Percentiles rank a stretch among this genome's conserved stretches.
Conservation (phyloP, 2,329 filamentous ascomycete species). For the Apiospora kogelbergensis region DNA sequence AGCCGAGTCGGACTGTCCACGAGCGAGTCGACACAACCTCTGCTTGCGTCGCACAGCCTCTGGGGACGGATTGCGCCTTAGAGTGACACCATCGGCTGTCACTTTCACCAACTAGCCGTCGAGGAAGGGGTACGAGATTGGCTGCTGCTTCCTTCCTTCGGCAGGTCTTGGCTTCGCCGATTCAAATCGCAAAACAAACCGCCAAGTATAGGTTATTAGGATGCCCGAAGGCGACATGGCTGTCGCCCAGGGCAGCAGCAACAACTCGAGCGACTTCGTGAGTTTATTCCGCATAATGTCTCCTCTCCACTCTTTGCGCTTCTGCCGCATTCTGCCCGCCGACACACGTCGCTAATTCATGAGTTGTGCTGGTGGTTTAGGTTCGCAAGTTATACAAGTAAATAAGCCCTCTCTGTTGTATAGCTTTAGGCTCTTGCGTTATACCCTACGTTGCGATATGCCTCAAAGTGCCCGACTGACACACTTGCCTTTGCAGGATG, state of each 20-base stretch:
- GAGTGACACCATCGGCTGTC: background rate
- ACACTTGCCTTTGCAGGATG: conserved; percentile 63
- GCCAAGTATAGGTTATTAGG: background rate
- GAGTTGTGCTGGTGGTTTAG: conserved; percentile 43
- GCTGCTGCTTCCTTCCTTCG: background rate
- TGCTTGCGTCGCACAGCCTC: background rate
- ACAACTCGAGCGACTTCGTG: conserved; percentile 95
- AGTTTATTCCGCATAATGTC: conserved; percentile 41
- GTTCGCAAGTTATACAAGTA: conserved; percentile 99
- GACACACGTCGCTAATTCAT: conserved; percentile 26
- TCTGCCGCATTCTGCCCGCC: background rate
- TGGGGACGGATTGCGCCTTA: background rate
- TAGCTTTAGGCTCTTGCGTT: conserved; percentile 12
- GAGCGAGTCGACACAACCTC: background rate
- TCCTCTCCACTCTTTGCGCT: conserved; percentile 17
- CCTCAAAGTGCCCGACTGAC: conserved; percentile 18
- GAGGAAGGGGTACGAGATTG: background rate
- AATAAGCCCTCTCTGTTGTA: conserved; percentile 31
- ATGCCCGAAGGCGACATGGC: conserved; percentile 37
- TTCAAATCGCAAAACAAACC: background rate
- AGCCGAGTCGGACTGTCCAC: background rate
- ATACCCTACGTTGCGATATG: conserved; percentile 14
- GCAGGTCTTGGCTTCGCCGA: background rate
- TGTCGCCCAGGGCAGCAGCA: conserved; percentile 47
- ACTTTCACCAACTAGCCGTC: background rate